A percentile compares a stretch with the other conserved stretches of the same genome.
phyloP scores from a whole-genome alignment of 176 grass and related monocot species.

The Oryza coarctata region DNA sequence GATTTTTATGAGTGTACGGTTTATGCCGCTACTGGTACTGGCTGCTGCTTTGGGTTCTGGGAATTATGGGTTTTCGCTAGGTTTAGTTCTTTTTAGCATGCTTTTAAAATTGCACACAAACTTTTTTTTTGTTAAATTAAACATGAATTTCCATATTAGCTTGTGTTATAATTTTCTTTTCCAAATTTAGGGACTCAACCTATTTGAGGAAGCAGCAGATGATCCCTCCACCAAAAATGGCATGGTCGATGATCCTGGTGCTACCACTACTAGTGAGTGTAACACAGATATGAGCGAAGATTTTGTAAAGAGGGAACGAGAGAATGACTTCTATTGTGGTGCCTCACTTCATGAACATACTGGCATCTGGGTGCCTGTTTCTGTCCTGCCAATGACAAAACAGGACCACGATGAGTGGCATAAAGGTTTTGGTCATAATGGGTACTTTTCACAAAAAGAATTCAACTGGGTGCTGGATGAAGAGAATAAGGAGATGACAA shows the following conservation, averaged over 20 bases:
- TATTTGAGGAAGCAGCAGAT: slow-evolving; percentile 38
- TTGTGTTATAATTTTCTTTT: slow-evolving; percentile 6
- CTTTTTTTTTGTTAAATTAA: not conserved
- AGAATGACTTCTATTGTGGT: slow-evolving; percentile 54
- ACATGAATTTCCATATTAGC: not conserved
- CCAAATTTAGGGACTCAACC: not conserved
- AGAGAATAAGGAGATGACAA: slow-evolving; percentile 56
- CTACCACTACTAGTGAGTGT: not conserved
- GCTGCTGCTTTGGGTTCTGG: not conserved
- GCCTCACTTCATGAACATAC: slow-evolving; percentile 61
- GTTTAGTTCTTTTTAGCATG: not conserved
- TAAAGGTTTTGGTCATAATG: slow-evolving; percentile 42
- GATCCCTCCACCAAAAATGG: not conserved
- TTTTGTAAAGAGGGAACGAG: slow-evolving; percentile 4
- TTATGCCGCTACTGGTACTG: not conserved
- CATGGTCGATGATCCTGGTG: slow-evolving; percentile 6
- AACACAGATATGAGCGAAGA: slow-evolving; percentile 15
- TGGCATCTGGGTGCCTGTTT: slow-evolving; percentile 74
- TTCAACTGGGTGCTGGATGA: slow-evolving; percentile 53
- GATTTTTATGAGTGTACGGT: not conserved
- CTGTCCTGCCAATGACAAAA: slow-evolving; percentile 59
- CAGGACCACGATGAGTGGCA: slow-evolving; percentile 44
- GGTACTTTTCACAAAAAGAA: slow-evolving; percentile 58
- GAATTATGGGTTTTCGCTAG: slow-evolving; percentile 4
- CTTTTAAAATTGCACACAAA: not conserved